Evolutionary conservation across 768 basidiomycete genomes (phyloP), one percentile per base, ranked within the genome.

Genomic region (Cystoderma amianthinum): DNA sequence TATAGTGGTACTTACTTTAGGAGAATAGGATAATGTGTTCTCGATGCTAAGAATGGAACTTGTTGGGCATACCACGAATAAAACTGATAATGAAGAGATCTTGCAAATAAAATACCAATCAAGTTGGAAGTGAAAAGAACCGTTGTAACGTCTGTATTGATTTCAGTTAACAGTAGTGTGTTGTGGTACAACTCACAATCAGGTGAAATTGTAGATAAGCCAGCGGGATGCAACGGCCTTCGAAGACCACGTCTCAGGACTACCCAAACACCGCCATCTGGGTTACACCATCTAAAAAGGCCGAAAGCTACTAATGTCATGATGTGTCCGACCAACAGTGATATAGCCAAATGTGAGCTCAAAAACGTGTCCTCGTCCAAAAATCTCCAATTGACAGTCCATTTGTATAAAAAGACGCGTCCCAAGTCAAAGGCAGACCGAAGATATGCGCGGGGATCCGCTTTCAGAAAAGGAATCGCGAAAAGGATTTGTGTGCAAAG

Each of bases 331-430:
- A 74, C 45, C 13, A 98, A 64, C 12, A 99, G 67, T 1, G 65
- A 62, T 32, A 58, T 64, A 1, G 86, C 80, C 64, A 84, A 85
- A 33, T 54, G 57, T 2, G 62, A 57, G 45, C 79, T 82, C 36
- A 89, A 62, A 63, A 97, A 98, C 4, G 67, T 68, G n/a, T 75
- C 66, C 56, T 93, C 87, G 19, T 72, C 66, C 2, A 99, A 47
- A 54, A 95, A 85, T 34, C 92, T 77, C 96, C 96, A 99, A 56
- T 98, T 99, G 42, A 97, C 93, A 0, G 95, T 97, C 95, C 95
- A 99, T 57, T 88, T 82, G 61, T 87, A 96, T 21, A 96, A 62
- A 64, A 99, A 99, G 5, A 82, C 72, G 11, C 96, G 82, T 3
- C 80, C 80, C 42, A 99, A 68, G 55, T 98, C 82, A 57, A 95